Evolutionary conservation across 345 rosid genomes (phyloP).

Genomic region (Salix dunnii): DNA sequence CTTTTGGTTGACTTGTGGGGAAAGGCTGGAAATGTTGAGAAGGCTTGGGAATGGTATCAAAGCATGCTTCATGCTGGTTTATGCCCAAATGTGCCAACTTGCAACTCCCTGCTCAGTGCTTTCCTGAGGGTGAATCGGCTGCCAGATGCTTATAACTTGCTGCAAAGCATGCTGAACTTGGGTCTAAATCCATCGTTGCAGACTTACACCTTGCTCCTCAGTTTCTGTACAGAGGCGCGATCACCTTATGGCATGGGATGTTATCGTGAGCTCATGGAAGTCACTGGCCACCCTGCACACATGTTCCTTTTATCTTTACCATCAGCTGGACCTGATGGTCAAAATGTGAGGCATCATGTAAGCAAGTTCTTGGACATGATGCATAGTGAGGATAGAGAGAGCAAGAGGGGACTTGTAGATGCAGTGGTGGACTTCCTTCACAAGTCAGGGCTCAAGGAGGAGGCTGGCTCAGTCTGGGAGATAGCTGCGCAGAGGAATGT

Average conservation of each 20-base stretch:
- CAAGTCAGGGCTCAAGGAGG: slow-evolving; percentile 87
- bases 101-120: slow-evolving; percentile 88
- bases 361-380: slow-evolving; percentile 72
- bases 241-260: slow-evolving; percentile 66
- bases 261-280: slow-evolving; percentile 72
- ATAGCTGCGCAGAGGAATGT: slow-evolving; percentile 80
- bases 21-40: slow-evolving; percentile 76
- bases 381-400: slow-evolving; percentile 96
- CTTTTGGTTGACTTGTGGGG: slow-evolving; percentile 95
- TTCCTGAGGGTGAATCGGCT: slow-evolving; percentile 69
- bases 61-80: slow-evolving; percentile 75
- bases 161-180: slow-evolving; percentile 64
- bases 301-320: slow-evolving; percentile 73
- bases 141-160: slow-evolving; percentile 65
- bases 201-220: slow-evolving; percentile 84
- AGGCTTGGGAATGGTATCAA: slow-evolving; percentile 83
- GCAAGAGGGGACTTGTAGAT: slow-evolving; percentile 92
- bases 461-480: slow-evolving; percentile 93
- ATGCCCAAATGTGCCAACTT: slow-evolving; percentile 90
- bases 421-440: slow-evolving; percentile 87
- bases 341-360: slow-evolving; percentile 71
- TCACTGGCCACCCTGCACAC: slow-evolving; percentile 83
- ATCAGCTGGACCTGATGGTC: slow-evolving; percentile 81
- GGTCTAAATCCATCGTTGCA: slow-evolving; percentile 74
- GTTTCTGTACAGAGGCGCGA: slow-evolving; percentile 78